Conservation (phyloP, 352 stramenopile species). For the Sclerospora graminicola region DNA sequence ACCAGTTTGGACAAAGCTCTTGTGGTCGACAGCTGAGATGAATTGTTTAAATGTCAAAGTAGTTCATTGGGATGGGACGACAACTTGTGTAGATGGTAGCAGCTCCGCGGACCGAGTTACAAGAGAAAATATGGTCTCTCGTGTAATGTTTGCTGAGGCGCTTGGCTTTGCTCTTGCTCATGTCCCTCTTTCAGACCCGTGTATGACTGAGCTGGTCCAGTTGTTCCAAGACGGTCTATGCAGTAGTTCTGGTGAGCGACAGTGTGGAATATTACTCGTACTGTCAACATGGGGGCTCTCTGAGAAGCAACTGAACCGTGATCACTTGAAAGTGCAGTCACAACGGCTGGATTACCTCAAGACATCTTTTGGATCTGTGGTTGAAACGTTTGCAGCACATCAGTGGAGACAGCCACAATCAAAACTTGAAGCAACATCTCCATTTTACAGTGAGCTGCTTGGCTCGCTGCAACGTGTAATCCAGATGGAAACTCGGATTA, state of each 20-base stretch:
- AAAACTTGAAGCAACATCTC: not conserved
- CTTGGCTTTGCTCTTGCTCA: constrained; percentile 31
- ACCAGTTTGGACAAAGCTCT: constrained; percentile 29
- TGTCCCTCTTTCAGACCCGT: constrained; percentile 14
- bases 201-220: constrained; percentile 13
- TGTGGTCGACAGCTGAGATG: constrained; percentile 39
- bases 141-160: constrained; percentile 48
- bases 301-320: constrained; percentile 16
- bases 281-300: constrained; percentile 42
- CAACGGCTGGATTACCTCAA: constrained; percentile 16
- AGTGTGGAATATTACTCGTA: constrained; percentile 46
- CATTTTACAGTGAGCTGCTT: constrained; percentile 46
- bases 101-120: not conserved
- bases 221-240: constrained; percentile 19
- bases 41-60: constrained; percentile 20
- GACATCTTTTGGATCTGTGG: constrained; percentile 9
- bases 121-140: constrained; percentile 16
- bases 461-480: constrained; percentile 33
- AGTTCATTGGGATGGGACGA: not conserved
- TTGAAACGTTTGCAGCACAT: constrained; percentile 30
- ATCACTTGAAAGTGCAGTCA: not conserved
- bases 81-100: not conserved
- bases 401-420: constrained; percentile 28
- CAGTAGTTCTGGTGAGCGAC: constrained; percentile 37
- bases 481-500: constrained; percentile 46